These are phyloP conservation scores for Kwoniella dejecticola DNA, from an alignment of 768 basidiomycete species.

Conservation along the genomic window DNA sequence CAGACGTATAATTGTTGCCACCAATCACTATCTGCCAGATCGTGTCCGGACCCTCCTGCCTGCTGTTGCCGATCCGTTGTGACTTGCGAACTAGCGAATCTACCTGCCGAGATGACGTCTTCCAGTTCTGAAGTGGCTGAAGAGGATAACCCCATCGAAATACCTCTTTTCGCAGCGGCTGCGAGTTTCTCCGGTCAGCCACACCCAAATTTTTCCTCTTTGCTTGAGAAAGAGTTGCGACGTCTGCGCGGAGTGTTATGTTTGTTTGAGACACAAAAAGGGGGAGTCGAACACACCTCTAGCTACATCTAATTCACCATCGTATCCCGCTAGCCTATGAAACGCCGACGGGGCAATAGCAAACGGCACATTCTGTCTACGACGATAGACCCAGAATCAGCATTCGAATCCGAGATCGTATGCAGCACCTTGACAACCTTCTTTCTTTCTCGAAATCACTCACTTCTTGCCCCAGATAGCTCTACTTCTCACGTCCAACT, in stretches of 20 bases:
- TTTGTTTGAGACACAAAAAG: not conserved
- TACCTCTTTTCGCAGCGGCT: slow-evolving; percentile 15
- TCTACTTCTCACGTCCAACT: slow-evolving; percentile 11
- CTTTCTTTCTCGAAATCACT: no score
- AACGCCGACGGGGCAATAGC: slow-evolving; percentile 12
- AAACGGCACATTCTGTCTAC: slow-evolving; percentile 4
- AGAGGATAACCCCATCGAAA: slow-evolving; percentile 13
- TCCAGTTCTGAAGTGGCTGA: slow-evolving; percentile 9
- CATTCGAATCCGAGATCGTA: no score
- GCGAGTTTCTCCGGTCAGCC: not conserved
- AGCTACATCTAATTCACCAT: slow-evolving; percentile 12
- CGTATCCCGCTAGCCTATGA: slow-evolving; percentile 11
- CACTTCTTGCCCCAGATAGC: slow-evolving; percentile 14
- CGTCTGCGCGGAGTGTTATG: no score
- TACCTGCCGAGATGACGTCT: slow-evolving; percentile 6
- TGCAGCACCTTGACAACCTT: no score
- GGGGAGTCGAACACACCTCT: not conserved
- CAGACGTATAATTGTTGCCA: slow-evolving; percentile 16
- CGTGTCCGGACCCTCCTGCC: not conserved
- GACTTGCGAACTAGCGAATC: not conserved
- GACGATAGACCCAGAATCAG: not conserved
- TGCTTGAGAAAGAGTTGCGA: no score
- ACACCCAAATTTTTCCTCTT: no score
- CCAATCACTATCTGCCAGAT: slow-evolving; percentile 9
- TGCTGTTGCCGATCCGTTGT: not conserved